phyloP scores from a whole-genome alignment of 1,284 basidiomycete species.

The Rugosomyces carneus region DNA sequence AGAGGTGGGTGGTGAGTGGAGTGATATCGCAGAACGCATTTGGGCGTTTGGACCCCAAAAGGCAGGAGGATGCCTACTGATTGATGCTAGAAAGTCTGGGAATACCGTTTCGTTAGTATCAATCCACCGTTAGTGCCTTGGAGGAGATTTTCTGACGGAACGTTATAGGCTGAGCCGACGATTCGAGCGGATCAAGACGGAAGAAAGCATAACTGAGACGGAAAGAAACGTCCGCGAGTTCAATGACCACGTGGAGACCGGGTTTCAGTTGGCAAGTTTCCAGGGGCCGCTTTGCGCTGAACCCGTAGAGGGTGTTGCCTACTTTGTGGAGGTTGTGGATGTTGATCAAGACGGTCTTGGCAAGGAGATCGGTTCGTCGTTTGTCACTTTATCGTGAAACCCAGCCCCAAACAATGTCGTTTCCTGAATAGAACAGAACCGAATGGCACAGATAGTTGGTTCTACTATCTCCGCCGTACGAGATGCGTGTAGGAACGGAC shows the following conservation, averaged over 20 bases:
- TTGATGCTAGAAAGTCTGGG: constrained; percentile 58
- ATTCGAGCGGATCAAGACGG: constrained; percentile 34
- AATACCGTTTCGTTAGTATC: constrained; percentile 49
- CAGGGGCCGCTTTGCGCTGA: constrained; percentile 95
- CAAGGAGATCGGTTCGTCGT: constrained; percentile 53
- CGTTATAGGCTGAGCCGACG: constrained; percentile 42
- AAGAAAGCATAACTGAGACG: constrained; percentile 25
- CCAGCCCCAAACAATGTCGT: constrained; percentile 12
- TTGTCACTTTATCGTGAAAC: constrained; percentile 1
- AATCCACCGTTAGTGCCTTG: constrained; percentile 2
- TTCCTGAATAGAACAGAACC: constrained; percentile 48
- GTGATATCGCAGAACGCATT: constrained; percentile 62
- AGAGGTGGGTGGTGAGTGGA: constrained; percentile 80
- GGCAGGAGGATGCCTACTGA: constrained; percentile 82
- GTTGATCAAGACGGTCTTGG: constrained; percentile 58
- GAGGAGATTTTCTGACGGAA: constrained; percentile 12
- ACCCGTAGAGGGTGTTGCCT: constrained; percentile 91
- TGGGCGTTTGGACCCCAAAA: constrained; percentile 92
- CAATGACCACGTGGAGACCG: constrained; percentile 82
- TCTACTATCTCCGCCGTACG: constrained; percentile 85
- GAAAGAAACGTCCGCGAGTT: constrained; percentile 51
- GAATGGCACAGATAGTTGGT: constrained; percentile 75
- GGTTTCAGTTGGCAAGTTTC: constrained; percentile 92
- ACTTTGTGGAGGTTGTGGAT: constrained; percentile 76
- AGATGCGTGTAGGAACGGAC: constrained; percentile 83